Base-by-base conservation (phyloP, 2,329 filamentous ascomycete genomes). In the Simplicillium aogashimaense region DNA sequence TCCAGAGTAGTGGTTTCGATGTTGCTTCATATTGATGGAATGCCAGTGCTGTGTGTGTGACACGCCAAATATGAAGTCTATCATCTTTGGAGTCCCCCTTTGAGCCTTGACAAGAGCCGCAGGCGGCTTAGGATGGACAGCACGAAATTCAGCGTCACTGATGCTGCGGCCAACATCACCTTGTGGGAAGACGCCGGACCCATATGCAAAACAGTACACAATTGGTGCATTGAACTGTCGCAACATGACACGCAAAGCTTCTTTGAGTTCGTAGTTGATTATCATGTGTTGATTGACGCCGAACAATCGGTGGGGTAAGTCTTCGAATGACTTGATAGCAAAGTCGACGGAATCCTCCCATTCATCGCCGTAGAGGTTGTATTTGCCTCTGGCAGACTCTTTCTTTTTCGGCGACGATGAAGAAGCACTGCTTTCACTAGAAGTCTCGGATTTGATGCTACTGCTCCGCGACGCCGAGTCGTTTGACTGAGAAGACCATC, bases 41-140 rank as follows among this genome's bases (percentile, higher is more conserved):
- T 98, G 92, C 86, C 90, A 98, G 64, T 98, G 92, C 57, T 98
- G 85, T 1, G 85, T 87, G 60, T 94, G 86, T 1, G 86, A 86
- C 10, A 97, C 90, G 18, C 90, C 92, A 57, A 98, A 92, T 50
- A 98, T 94, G 58, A 98, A 95, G 63, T 98, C 92, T 47, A 98
- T 94, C 81, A 97, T 94, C 66, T 95, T 95, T 11, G 87, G 87
- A 1, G 81, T 80, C 25, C 86, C 86, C 52, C 86, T 81, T 61
- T 97, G 90, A 49, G 88, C 85, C 50, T 87, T 86, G 49, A 83
- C 70, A 7, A 97, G 81, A 1, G 86, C 86, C 39, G 79, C 70
- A 1, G 88, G 86, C 2, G 90, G 81, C 45, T 88, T 81, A 7
- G 89, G 83, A 55, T 97, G 90, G 17, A 89, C 76, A 15, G 80